A percentile compares a stretch with the other conserved stretches of the same genome.
phyloP scores from a whole-genome alignment of 163 green algal species.

The Coccomyxa subellipsoidea region DNA sequence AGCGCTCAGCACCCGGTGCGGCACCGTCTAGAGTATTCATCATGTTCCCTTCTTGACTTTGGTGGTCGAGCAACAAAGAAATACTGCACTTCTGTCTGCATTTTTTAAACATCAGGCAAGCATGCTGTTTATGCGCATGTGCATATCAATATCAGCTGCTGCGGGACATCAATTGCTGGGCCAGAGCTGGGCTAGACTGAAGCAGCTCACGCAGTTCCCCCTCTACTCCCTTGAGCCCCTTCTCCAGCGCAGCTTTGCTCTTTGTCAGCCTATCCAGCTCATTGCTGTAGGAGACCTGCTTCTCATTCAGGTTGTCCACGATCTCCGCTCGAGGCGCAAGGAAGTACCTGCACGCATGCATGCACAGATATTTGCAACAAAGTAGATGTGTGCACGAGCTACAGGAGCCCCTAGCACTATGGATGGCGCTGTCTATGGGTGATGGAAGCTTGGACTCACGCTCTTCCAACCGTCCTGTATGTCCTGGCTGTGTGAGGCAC shows the following conservation, averaged over 20 bases:
- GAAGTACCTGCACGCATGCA: slow-evolving; percentile 28
- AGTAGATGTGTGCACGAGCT: too few species aligned
- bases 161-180: not conserved
- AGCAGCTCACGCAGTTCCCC: slow-evolving; percentile 30
- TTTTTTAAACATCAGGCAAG: too few species aligned
- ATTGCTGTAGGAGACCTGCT: not conserved
- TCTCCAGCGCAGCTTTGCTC: slow-evolving; percentile 4
- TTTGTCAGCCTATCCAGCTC: slow-evolving; percentile 10
- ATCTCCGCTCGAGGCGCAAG: slow-evolving; percentile 16
- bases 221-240: slow-evolving; percentile 15
- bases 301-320: slow-evolving; percentile 13
- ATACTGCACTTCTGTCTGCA: not conserved
- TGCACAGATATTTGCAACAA: too few species aligned
- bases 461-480: slow-evolving; percentile 26
- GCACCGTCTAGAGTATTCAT: too few species aligned
- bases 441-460: too few species aligned
- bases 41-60: too few species aligned
- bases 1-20: too few species aligned
- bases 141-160: not conserved
- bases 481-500: slow-evolving; percentile 15
- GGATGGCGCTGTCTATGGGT: too few species aligned
- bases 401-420: too few species aligned
- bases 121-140: too few species aligned
- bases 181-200: slow-evolving; percentile 19
- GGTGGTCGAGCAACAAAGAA: too few species aligned